Evolutionary conservation across 139 green algal species (phyloP), one percentile per base, ranked within the genome.

Genomic region (Eudorina sp.): DNA sequence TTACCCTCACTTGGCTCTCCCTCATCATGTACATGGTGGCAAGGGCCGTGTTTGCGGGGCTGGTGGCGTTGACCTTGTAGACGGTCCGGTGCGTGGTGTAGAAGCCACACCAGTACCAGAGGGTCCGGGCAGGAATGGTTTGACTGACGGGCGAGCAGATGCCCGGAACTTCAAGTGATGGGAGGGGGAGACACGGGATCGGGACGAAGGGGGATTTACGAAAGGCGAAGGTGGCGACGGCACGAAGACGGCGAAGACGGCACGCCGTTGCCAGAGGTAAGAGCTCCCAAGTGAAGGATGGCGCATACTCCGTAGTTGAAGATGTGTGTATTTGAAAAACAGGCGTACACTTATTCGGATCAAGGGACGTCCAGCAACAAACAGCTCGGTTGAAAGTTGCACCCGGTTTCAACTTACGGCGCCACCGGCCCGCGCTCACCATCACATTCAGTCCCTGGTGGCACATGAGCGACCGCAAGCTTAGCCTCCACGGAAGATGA

Each of bases 91-190:
- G 81, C 21, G 81, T 87, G 8, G 81, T 14, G 5, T 46, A n/a
- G 62, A 87, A 78, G 45, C 81, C 81, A 34, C 81, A 87, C 81
- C 81, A 87, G 60, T 87, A 87, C 81, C 81, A 87, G 16, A 78
- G 14, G 34, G 25, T 79, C 2, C 64, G 43, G 0, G n/a, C 45
- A 3, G n/a, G 31, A 31, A 87, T 66, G 5, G 81, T 87, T 68
- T 79, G 64, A 36, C 53, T 78, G 45, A 77, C 81, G 21, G 66
- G 66, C 7, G 8, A 40, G n/a, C 81, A 87, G 2, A 87, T 51
- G 31, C 81, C 81, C 2, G 81, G 62, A 1, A 68, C 81, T 87
- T 62, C 66, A 31, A n/a, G 31, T 5, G 55, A 23, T 23, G 55
- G 27, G 29, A 25, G 23, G 29, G 55, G 8, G 55, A 66, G 55